These are phyloP conservation scores for Mycena galericulata DNA, from an alignment of 768 basidiomycete genomes.

Conservation along the genomic window DNA sequence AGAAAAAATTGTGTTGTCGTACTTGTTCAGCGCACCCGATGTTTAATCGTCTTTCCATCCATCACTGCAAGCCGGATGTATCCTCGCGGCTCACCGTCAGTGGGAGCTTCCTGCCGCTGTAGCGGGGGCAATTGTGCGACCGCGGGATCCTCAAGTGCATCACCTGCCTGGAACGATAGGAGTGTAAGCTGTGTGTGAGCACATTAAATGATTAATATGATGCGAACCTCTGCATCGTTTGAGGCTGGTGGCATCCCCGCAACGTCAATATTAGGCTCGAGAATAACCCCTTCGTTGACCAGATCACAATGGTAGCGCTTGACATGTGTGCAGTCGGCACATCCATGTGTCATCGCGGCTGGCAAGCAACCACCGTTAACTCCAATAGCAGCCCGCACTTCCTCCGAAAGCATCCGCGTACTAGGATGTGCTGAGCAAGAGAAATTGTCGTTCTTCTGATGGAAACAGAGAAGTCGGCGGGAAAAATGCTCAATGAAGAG, in stretches of 20 bases:
- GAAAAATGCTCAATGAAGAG: conserved; percentile 45
- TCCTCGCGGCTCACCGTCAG: conserved; percentile 24
- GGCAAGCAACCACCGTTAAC: conserved; percentile 27
- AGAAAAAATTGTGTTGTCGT: not conserved
- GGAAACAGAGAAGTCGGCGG: conserved; percentile 37
- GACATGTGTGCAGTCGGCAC: conserved; percentile 10
- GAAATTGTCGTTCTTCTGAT: conserved; percentile 21
- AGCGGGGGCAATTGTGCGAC: conserved; percentile 20
- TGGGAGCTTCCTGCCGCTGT: conserved; percentile 28
- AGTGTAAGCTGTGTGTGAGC: not conserved
- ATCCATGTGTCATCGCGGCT: conserved; percentile 5
- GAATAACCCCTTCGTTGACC: not conserved
- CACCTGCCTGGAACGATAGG: not conserved
- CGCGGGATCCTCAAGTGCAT: too few species aligned
- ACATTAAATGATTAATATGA: not conserved
- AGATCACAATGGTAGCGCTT: conserved; percentile 13
- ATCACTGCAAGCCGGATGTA: conserved; percentile 47
- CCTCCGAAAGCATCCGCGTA: conserved; percentile 13
- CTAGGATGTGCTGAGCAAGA: conserved; percentile 34
- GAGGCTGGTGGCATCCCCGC: not conserved
- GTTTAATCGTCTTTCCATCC: conserved; percentile 46
- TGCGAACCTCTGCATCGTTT: not conserved
- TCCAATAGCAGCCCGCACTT: conserved; percentile 31
- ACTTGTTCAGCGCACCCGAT: conserved; percentile 35
- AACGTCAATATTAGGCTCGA: conserved; percentile 2